Conservation (phyloP, 73 alveolate species). For the Tetrahymena elliotti region DNA sequence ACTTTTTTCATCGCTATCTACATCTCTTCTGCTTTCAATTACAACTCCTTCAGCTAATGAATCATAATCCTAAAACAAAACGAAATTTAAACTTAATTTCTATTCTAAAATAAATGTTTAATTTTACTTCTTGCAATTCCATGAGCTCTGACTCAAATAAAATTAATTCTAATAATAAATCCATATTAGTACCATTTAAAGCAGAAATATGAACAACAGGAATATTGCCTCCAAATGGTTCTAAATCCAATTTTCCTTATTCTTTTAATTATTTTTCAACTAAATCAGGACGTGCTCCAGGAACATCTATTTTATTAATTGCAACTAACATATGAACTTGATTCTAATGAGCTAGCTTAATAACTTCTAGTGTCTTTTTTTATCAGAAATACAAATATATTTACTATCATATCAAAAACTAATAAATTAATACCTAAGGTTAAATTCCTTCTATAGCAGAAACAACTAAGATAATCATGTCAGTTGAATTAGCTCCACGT, state of each 20-base stretch:
- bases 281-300: slow-evolving; percentile 60
- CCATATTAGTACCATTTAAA: slow-evolving; percentile 45
- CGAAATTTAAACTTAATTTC: slow-evolving; percentile 35
- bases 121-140: slow-evolving; percentile 45
- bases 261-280: slow-evolving; percentile 49
- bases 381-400: neutral
- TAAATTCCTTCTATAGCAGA: slow-evolving; percentile 89
- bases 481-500: slow-evolving; percentile 92
- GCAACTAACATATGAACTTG: slow-evolving; percentile 80
- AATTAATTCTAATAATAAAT: slow-evolving; percentile 55
- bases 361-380: slow-evolving; percentile 75
- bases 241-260: slow-evolving; percentile 48
- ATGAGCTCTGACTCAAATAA: slow-evolving; percentile 45
- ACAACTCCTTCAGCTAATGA: slow-evolving; percentile 37
- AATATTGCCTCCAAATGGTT: slow-evolving; percentile 69
- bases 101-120: slow-evolving; percentile 14
- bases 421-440: slow-evolving; percentile 37
- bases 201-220: slow-evolving; percentile 73
- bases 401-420: neutral
- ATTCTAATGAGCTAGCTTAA: slow-evolving; percentile 55
- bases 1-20: slow-evolving; percentile 45
- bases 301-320: slow-evolving; percentile 77
- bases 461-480: slow-evolving; percentile 77
- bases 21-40: slow-evolving; percentile 45
- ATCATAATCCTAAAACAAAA: neutral